Evolutionary conservation across 2,329 filamentous ascomycete genomes (phyloP), one percentile per base, ranked within the genome.

Genomic region (Phaeoacremonium minimum): DNA sequence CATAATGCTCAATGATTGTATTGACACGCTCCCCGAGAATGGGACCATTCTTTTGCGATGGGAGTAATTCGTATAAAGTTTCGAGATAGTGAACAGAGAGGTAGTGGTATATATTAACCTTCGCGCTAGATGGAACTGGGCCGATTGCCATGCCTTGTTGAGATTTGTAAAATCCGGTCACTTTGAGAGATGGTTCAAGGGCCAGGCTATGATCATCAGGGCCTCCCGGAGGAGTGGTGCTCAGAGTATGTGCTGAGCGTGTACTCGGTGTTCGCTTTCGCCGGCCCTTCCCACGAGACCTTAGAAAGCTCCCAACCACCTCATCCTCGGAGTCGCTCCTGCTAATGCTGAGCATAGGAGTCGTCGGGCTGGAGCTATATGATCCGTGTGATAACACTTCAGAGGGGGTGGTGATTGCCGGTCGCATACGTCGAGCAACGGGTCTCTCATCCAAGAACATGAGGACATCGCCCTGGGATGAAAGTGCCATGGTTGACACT

Each of bases 261-360:
- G 58, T 58, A 44, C 66, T 70, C 3, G 58, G 49, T 31, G 67
- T 60, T 15, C 72, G 64, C 45, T 61, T 64, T 41, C 67, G 59
- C 29, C 59, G 50, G 13, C 44, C 50, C 26, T 57, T 62, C 33
- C 58, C 62, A 38, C 58, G 65, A 7, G 73, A 61, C 1, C 72
- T 72, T 3, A 83, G 56, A 48, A 83, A 83, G 41, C 67, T 79
- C 4, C 73, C 74, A 6, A 80, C 63, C 0, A 75, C 74, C 35
- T 83, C 79, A 44, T 83, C 79, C 48, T 83, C 79, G 0, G 79
- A 83, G 45, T 83, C 78, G 46, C 77, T 83, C 31, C 71, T 69
- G 47, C 75, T 80, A 36, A 74, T 66, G 46, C 71, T 76, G 15
- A 79, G 58, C 48, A 71, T 64, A 5, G 69, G 69, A 0, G 65